phyloP scores from a whole-genome alignment of 768 basidiomycete genomes.

The Mycena galopus region DNA sequence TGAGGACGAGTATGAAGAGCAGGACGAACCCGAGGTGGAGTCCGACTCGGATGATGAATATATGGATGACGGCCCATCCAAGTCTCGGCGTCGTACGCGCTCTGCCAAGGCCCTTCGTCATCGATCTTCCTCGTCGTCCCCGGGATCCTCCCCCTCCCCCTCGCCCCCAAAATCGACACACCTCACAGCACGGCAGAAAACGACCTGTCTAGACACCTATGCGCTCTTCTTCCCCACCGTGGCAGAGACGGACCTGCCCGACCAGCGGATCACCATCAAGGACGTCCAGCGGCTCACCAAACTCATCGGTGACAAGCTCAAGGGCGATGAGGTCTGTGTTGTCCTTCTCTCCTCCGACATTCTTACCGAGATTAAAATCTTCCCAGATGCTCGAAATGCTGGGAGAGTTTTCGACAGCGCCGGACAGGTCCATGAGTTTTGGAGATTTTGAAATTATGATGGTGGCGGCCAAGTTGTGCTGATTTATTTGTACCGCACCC shows the following conservation, averaged over 20 bases:
- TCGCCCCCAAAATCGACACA: slow-evolving; percentile 30
- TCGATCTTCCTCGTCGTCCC: slow-evolving; percentile 12
- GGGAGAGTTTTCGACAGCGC: slow-evolving; percentile 75
- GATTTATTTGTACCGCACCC: neutral
- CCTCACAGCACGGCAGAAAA: slow-evolving; percentile 66
- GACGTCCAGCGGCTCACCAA: slow-evolving; percentile 73
- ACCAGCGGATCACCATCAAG: slow-evolving; percentile 71
- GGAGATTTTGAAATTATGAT: slow-evolving; percentile 85
- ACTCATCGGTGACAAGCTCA: slow-evolving; percentile 79
- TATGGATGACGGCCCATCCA: slow-evolving; percentile 41
- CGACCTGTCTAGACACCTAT: slow-evolving; percentile 70
- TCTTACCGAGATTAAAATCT: neutral
- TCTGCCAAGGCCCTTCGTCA: neutral
- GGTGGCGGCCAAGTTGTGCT: slow-evolving; percentile 64
- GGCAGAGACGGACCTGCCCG: slow-evolving; percentile 57
- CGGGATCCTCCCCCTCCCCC: slow-evolving; percentile 10
- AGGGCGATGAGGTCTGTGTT: slow-evolving; percentile 75
- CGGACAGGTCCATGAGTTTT: slow-evolving; percentile 77
- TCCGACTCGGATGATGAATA: slow-evolving; percentile 50
- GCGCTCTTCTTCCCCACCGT: slow-evolving; percentile 80
- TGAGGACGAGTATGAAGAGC: slow-evolving; percentile 24
- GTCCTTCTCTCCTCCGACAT: neutral
- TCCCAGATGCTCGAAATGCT: slow-evolving; percentile 86
- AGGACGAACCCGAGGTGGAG: slow-evolving; percentile 38
- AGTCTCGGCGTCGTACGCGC: slow-evolving; percentile 35